These are phyloP conservation scores for Rhodomyrtus tomentosa DNA, from an alignment of 345 rosid species.

Conservation along the genomic window DNA sequence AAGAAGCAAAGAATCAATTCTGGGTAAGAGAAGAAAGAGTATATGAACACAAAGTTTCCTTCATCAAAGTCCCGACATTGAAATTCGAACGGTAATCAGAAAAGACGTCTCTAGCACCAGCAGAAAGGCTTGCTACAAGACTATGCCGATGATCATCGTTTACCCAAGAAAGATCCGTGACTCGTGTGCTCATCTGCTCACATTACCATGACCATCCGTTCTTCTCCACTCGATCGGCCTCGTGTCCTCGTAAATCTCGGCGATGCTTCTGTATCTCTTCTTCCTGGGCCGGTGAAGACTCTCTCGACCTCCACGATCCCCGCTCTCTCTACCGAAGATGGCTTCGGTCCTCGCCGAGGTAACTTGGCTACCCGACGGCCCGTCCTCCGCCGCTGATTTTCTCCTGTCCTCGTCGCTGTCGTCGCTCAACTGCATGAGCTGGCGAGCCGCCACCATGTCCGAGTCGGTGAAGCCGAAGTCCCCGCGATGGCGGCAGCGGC, in stretches of 20 bases:
- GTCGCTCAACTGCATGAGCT: slow-evolving; percentile 30
- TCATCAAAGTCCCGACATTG: background rate
- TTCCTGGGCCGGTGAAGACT: slow-evolving; percentile 1
- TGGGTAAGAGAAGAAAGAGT: background rate
- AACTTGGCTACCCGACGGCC: background rate
- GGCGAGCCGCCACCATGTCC: slow-evolving; percentile 27
- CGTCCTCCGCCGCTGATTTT: background rate
- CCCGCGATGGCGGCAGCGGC: background rate
- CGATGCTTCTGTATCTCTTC: slow-evolving; percentile 20
- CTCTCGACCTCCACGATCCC: slow-evolving; percentile 5
- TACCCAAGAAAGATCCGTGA: background rate
- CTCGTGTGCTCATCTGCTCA: background rate
- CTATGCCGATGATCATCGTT: background rate
- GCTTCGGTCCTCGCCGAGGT: slow-evolving; percentile 17
- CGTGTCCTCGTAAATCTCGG: slow-evolving; percentile 15
- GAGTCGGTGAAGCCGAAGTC: slow-evolving; percentile 1
- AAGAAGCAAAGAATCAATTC: background rate
- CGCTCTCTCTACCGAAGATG: slow-evolving; percentile 18
- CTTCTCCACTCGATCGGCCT: background rate
- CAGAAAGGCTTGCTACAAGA: background rate
- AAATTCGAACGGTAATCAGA: background rate
- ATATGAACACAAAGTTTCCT: background rate
- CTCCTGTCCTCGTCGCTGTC: slow-evolving; percentile 10
- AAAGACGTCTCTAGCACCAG: background rate
- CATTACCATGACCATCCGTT: background rate